phyloP scores from a whole-genome alignment of 768 basidiomycete species.

The Termitomyces sp. region DNA sequence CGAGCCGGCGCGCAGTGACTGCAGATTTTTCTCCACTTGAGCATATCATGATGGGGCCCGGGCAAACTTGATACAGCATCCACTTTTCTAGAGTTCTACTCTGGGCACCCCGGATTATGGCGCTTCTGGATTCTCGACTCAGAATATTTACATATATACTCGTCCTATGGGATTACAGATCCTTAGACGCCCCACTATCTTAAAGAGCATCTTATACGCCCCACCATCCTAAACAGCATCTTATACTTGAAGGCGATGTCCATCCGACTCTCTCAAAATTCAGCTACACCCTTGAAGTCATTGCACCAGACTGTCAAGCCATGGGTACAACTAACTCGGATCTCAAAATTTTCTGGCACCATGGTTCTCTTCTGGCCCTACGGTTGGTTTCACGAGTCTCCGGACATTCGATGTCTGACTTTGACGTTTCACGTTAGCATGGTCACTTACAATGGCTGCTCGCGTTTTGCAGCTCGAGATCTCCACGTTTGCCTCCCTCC shows the following conservation, averaged over 20 bases:
- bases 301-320: constrained; percentile 9
- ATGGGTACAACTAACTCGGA: constrained; percentile 16
- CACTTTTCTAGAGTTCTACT: too few relatives aligned
- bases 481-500: constrained; percentile 1
- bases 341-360: constrained; percentile 18
- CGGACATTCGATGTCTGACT: neutral
- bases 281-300: constrained; percentile 7
- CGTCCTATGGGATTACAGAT: too few relatives aligned
- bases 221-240: too few relatives aligned
- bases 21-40: too few relatives aligned
- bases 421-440: constrained; percentile 7
- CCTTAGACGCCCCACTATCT: too few relatives aligned
- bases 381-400: neutral
- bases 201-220: too few relatives aligned
- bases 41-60: too few relatives aligned
- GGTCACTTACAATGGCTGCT: constrained; percentile 17
- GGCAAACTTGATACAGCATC: too few relatives aligned
- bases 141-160: too few relatives aligned
- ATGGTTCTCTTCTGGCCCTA: constrained; percentile 20
- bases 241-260: constrained; percentile 1
- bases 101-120: too few relatives aligned
- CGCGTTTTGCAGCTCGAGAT: constrained; percentile 11
- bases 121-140: too few relatives aligned
- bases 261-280: constrained; percentile 4
- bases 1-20: too few relatives aligned